A percentile compares a stretch with the other conserved stretches of the same genome.
Conservation (phyloP, 1,284 basidiomycete species). For the Apiotrichum veenhuisii region DNA sequence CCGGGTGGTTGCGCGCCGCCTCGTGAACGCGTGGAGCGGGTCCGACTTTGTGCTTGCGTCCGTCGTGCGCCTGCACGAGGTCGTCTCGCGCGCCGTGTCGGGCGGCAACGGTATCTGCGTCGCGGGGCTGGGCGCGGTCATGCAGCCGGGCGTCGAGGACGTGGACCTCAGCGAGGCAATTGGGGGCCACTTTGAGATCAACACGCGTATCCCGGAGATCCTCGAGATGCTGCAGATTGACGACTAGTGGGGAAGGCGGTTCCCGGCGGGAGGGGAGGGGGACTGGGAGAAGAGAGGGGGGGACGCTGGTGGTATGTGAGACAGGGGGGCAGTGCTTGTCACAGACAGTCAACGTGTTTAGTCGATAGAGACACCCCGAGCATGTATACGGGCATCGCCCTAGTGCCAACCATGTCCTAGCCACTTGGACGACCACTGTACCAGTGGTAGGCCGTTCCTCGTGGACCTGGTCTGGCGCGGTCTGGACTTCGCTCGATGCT, state of each 20-base stretch:
- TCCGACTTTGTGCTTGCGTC: slow-evolving; percentile 55
- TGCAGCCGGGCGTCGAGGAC: slow-evolving; percentile 50
- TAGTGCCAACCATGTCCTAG: too few species aligned
- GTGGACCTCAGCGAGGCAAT: slow-evolving; percentile 49
- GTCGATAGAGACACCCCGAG: too few species aligned
- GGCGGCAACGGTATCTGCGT: slow-evolving; percentile 44
- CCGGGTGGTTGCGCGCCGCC: slow-evolving; percentile 50
- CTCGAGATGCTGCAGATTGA: slow-evolving; percentile 44
- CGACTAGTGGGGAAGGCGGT: slow-evolving; percentile 18
- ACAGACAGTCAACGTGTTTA: too few species aligned
- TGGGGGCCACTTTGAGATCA: slow-evolving; percentile 48
- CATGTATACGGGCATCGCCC: too few species aligned
- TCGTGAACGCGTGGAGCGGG: slow-evolving; percentile 54
- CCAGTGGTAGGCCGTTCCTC: too few species aligned
- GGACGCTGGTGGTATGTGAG: not conserved
- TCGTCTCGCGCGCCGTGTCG: slow-evolving; percentile 50
- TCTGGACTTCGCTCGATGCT: too few species aligned
- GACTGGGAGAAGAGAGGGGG: not conserved
- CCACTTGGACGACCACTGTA: too few species aligned
- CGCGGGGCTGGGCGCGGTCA: slow-evolving; percentile 49
- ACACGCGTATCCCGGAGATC: slow-evolving; percentile 45
- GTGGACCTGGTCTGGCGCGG: too few species aligned
- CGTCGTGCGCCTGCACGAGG: slow-evolving; percentile 54
- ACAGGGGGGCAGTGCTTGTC: too few species aligned
- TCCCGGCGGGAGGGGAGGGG: not conserved